A percentile compares a stretch with the other conserved stretches of the same genome.
These are phyloP conservation scores for Cladosporium sp. DNA, from an alignment of 2,329 filamentous ascomycete genomes.

Conservation along the genomic window DNA sequence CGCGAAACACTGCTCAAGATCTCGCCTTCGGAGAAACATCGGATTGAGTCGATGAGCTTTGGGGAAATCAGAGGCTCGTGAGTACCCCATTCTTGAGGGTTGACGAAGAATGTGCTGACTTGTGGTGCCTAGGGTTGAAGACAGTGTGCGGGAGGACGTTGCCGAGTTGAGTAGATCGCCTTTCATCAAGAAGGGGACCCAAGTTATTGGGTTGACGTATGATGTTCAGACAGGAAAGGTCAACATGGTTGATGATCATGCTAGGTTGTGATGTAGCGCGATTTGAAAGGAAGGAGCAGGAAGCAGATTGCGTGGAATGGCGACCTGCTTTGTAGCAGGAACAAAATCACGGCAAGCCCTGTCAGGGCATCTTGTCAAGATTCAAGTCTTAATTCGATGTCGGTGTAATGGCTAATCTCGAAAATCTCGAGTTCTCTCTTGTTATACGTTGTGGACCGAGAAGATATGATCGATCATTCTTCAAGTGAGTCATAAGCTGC, in stretches of 20 bases:
- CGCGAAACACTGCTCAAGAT: conserved; percentile 19
- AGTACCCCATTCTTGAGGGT: conserved; percentile 16
- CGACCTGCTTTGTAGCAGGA: too few species aligned
- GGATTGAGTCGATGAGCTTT: conserved; percentile 24
- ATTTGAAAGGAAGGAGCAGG: too few species aligned
- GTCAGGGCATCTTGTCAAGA: too few species aligned
- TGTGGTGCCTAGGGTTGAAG: neutral
- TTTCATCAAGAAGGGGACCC: conserved; percentile 20
- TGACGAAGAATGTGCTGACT: neutral
- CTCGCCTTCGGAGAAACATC: conserved; percentile 15
- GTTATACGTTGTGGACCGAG: too few species aligned
- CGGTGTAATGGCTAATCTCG: too few species aligned
- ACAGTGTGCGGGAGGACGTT: conserved; percentile 22
- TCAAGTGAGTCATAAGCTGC: neutral
- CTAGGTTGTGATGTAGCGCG: too few species aligned
- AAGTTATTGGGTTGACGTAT: conserved; percentile 10
- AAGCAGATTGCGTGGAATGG: too few species aligned
- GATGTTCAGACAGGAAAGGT: conserved; percentile 6
- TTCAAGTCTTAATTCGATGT: too few species aligned
- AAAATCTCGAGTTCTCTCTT: too few species aligned
- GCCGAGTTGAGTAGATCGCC: conserved; percentile 19
- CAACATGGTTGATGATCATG: neutral
- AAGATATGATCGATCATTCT: neutral
- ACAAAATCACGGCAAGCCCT: too few species aligned
- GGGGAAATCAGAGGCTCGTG: conserved; percentile 25